These are phyloP conservation scores for Magnusiomyces magnusii DNA, from an alignment of 1,139 yeast species.

Conservation along the genomic window DNA sequence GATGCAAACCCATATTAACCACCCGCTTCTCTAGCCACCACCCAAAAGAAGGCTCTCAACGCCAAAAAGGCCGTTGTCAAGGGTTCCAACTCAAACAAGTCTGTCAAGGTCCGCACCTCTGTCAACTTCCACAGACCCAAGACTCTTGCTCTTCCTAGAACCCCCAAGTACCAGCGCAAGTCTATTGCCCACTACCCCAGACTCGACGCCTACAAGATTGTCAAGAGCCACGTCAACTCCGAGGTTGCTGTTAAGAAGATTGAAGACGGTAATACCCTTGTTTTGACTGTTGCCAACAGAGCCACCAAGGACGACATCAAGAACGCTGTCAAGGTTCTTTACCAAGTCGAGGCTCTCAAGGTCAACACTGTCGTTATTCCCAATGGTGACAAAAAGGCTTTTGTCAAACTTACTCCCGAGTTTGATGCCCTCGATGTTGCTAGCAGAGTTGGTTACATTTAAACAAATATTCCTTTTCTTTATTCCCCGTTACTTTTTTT, in stretches of 20 bases:
- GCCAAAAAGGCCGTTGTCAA: conserved; percentile 99
- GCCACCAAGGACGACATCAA: conserved; percentile 98
- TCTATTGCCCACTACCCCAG: conserved; percentile 97
- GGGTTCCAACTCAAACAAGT: conserved; percentile 92
- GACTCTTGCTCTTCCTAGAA: conserved; percentile 89
- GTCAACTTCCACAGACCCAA: conserved; percentile 97
- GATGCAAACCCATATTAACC: background rate
- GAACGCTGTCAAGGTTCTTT: conserved; percentile 96
- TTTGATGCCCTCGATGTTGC: conserved; percentile 99
- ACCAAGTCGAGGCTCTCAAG: conserved; percentile 90
- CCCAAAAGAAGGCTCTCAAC: conserved; percentile 71
- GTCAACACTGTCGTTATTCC: conserved; percentile 98
- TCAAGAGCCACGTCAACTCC: conserved; percentile 92
- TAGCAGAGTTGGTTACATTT: conserved; percentile 98
- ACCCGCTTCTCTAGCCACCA: conserved; percentile 22
- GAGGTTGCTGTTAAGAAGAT: conserved; percentile 99
- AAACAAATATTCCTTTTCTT: no score
- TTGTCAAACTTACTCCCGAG: conserved; percentile 98
- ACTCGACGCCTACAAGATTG: conserved; percentile 92
- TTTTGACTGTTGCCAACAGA: conserved; percentile 94
- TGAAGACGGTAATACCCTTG: conserved; percentile 99
- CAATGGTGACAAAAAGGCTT: conserved; percentile 99
- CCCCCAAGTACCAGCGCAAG: conserved; percentile 94
- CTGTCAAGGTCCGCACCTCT: conserved; percentile 87
- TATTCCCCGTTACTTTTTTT: no score